These are phyloP conservation scores for Corylus americana DNA, from an alignment of 306 rosid species.

Conservation along the genomic window DNA sequence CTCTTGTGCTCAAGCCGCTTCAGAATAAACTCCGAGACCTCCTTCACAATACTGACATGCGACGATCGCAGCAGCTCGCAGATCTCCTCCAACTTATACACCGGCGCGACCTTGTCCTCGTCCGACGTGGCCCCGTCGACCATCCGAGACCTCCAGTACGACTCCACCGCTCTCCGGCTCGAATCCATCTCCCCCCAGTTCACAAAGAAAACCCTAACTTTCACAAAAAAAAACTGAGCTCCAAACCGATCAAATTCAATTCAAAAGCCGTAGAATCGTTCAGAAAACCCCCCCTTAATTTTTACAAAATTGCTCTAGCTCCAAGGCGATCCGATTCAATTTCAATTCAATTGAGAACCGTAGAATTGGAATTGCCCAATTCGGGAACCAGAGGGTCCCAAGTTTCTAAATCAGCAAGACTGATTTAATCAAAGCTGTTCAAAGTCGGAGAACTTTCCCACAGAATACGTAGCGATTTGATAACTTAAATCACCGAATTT, in stretches of 20 bases:
- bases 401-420: neutral
- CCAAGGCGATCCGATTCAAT: neutral
- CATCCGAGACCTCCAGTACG: constrained; percentile 90
- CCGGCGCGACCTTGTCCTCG: constrained; percentile 93
- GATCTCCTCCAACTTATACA: constrained; percentile 86
- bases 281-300: neutral
- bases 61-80: constrained; percentile 85
- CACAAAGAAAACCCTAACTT: constrained; percentile 13
- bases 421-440: constrained; percentile 3
- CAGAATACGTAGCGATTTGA: neutral
- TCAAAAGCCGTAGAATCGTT: neutral
- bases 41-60: constrained; percentile 87
- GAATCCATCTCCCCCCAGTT: constrained; percentile 69
- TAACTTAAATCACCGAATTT: neutral
- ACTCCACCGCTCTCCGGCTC: constrained; percentile 97
- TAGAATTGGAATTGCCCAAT: neutral
- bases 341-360: neutral
- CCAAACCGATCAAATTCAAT: constrained; percentile 27
- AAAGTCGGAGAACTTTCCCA: neutral
- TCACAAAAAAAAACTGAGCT: constrained; percentile 26
- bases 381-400: neutral
- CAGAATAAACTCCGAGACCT: constrained; percentile 75
- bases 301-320: neutral
- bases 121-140: constrained; percentile 86
- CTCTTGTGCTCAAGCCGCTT: constrained; percentile 90